These are phyloP conservation scores for Agaricus sinodeliciosus DNA, from an alignment of 768 basidiomycete genomes.

Conservation along the genomic window DNA sequence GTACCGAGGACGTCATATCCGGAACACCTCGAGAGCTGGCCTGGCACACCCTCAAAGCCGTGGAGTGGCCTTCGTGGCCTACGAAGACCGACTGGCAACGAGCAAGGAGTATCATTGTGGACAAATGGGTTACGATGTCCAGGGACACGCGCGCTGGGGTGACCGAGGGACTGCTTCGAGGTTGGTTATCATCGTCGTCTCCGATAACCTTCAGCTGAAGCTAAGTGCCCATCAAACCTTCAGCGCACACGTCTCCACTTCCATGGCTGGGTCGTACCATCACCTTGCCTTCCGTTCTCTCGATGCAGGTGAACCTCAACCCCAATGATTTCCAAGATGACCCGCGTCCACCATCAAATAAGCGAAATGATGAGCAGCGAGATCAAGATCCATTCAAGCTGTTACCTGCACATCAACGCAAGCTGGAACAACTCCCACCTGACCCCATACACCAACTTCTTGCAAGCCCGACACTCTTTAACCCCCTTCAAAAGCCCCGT, in stretches of 20 bases:
- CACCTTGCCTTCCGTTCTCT: constrained; percentile 16
- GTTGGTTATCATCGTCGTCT: neutral
- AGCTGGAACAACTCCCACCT: constrained; percentile 19
- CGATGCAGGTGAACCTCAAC: constrained; percentile 13
- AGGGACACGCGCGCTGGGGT: constrained; percentile 2
- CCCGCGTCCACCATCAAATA: constrained; percentile 16
- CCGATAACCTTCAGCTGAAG: neutral
- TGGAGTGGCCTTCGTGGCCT: constrained; percentile 25
- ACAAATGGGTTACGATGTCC: constrained; percentile 3
- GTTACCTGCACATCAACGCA: constrained; percentile 8
- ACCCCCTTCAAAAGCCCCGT: constrained; percentile 74
- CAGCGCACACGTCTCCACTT: constrained; percentile 10
- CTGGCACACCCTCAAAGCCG: constrained; percentile 12
- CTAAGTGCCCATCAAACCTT: neutral
- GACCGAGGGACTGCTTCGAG: constrained; percentile 7
- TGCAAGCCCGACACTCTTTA: constrained; percentile 67
- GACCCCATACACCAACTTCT: constrained; percentile 69
- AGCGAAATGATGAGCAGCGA: neutral
- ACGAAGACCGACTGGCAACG: constrained; percentile 17
- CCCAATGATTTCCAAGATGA: constrained; percentile 15
- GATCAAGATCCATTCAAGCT: constrained; percentile 12
- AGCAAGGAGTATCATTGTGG: constrained; percentile 1
- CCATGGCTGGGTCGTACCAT: constrained; percentile 11
- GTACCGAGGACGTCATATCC: neutral
- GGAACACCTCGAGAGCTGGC: neutral